Percentiles rank a stretch among this genome's conserved stretches.
Conservation (phyloP, 2,329 filamentous ascomycete species). For the Cercospora brassicicola region DNA sequence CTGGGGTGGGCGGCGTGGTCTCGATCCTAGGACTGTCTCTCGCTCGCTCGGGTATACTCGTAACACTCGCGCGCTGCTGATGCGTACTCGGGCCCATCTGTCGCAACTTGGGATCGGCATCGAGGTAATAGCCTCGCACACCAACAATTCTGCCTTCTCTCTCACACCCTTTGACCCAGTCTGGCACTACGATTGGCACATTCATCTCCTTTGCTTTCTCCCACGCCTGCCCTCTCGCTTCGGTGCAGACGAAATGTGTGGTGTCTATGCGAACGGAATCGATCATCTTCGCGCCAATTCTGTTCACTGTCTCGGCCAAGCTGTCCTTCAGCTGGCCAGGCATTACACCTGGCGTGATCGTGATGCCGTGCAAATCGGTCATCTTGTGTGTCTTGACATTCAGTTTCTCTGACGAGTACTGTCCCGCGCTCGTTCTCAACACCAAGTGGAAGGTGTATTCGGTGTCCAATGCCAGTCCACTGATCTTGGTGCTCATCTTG, state of each 20-base stretch:
- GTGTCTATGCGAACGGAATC: constrained; percentile 93
- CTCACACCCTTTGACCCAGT: constrained; percentile 98
- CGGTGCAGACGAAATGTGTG: constrained; percentile 96
- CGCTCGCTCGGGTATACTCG: constrained; percentile 34
- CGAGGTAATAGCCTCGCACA: constrained; percentile 92
- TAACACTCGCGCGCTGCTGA: constrained; percentile 34
- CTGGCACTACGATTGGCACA: constrained; percentile 91
- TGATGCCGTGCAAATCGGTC: constrained; percentile 94
- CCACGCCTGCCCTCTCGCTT: constrained; percentile 85
- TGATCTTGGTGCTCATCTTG: constrained; percentile 95
- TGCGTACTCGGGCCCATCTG: constrained; percentile 49
- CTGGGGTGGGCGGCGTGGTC: constrained; percentile 54
- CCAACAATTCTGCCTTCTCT: constrained; percentile 87
- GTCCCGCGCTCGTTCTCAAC: constrained; percentile 85
- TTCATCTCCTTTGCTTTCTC: constrained; percentile 98
- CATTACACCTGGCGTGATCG: constrained; percentile 86
- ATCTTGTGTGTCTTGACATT: constrained; percentile 94
- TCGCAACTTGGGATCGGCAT: constrained; percentile 70
- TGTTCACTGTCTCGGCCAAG: constrained; percentile 72
- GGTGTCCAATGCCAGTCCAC: constrained; percentile 90
- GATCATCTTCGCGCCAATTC: constrained; percentile 88
- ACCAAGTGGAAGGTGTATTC: constrained; percentile 95
- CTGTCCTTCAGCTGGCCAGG: constrained; percentile 70
- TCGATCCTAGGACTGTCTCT: constrained; percentile 49
- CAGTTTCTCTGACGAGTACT: constrained; percentile 78